Evolutionary conservation across 495 filamentous ascomycete species (phyloP), one percentile per base, ranked within the genome.

Genomic region (Zalerion maritima): DNA sequence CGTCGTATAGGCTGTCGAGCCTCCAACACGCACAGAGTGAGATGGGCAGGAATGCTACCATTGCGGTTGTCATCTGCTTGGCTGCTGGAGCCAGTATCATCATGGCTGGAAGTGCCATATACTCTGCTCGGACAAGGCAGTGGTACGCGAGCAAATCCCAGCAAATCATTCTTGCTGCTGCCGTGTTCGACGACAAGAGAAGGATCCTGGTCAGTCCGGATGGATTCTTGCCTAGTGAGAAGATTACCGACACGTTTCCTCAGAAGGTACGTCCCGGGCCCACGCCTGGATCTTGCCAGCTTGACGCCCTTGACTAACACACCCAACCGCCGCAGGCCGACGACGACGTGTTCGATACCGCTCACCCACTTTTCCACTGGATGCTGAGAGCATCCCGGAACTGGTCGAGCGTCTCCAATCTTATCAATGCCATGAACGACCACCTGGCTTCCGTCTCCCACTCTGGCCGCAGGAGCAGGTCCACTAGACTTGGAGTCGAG

Each of bases 281-380:
- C 5, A 27, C 18, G 26, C 26, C 9, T 33, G 13, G 9, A 16
- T 6, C 7, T 10, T 9, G 14, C 21, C 21, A 8, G 8, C 21
- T 23, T 11, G 8, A 24, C 14, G 2, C 14, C 36, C 18, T 18
- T 8, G 16, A 24, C 26, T 36, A 31, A 37, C 19, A 34, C 23
- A 6, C n/a, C n/a, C n/a, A n/a, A n/a, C n/a, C n/a, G n/a, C 16
- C 2, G 28, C 17, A 44, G 78, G 66, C 71, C 70, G 4, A 79
- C 38, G 69, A 78, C 31, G 77, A 82, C 24, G 66, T 74, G 28
- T 75, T 83, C 37, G 71, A 69, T 18, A 65, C 69, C 21, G 61
- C 62, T 16, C 78, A 83, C 42, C 64, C 70, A 4, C 71, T 73
- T 5, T 83, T 80, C 42, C 62, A 75, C 4, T 83, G 78, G 78